Conservation (phyloP, 2,329 filamentous ascomycete species). For the Botrytis porri region DNA sequence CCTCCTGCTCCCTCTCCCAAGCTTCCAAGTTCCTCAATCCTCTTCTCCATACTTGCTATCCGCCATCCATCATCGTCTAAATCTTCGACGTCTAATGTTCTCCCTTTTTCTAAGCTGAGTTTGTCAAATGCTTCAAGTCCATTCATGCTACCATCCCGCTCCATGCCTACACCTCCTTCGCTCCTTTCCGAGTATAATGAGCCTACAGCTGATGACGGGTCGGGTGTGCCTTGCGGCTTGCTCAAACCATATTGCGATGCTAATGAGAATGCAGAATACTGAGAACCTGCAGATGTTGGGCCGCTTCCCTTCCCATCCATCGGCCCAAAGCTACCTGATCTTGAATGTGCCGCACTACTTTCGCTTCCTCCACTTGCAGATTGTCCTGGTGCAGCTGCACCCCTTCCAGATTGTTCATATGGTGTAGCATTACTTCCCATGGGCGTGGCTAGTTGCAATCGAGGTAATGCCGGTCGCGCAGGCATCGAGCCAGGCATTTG, state of each 20-base stretch:
- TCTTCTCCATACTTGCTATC: slow-evolving; percentile 83
- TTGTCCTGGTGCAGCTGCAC: slow-evolving; percentile 52
- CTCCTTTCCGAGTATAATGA: slow-evolving; percentile 80
- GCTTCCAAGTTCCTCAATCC: slow-evolving; percentile 84
- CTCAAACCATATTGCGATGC: slow-evolving; percentile 69
- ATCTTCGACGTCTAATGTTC: slow-evolving; percentile 86
- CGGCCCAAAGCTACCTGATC: slow-evolving; percentile 79
- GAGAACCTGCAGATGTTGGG: slow-evolving; percentile 82
- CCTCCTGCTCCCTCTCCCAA: slow-evolving; percentile 93
- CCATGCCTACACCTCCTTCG: slow-evolving; percentile 73
- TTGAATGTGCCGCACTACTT: slow-evolving; percentile 73
- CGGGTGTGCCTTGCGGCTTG: slow-evolving; percentile 66
- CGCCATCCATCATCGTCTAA: slow-evolving; percentile 94
- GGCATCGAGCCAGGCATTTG: slow-evolving; percentile 36
- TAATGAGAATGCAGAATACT: slow-evolving; percentile 80
- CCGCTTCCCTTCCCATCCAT: slow-evolving; percentile 74
- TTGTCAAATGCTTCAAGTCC: slow-evolving; percentile 76
- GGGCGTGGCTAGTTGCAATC: slow-evolving; percentile 80
- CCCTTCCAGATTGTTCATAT: slow-evolving; percentile 56
- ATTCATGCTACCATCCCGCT: slow-evolving; percentile 77
- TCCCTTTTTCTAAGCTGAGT: slow-evolving; percentile 75
- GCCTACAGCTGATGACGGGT: slow-evolving; percentile 84
- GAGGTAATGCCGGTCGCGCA: slow-evolving; percentile 62
- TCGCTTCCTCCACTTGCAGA: slow-evolving; percentile 78
- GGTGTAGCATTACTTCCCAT: slow-evolving; percentile 76